Percentiles rank a stretch among this genome's conserved stretches.
Conservation (phyloP, 139 green algal species). For the Yamagishiella unicocca region DNA sequence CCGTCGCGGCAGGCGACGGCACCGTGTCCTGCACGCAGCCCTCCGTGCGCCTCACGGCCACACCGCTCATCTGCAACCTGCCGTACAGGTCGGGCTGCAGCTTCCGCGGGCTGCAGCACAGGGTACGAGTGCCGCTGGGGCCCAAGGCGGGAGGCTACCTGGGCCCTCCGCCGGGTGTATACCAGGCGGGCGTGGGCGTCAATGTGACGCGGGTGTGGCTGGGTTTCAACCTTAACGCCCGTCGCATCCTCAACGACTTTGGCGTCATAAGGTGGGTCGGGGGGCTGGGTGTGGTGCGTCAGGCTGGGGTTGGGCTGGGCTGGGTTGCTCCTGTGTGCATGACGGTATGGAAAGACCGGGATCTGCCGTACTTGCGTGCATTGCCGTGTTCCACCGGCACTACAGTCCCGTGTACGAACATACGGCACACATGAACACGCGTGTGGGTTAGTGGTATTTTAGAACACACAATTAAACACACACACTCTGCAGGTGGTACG, state of each 20-base stretch:
- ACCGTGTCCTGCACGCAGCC: constrained; percentile 30
- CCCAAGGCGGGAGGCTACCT: constrained; percentile 29
- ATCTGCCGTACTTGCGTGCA: no score
- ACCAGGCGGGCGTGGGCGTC: constrained; percentile 35
- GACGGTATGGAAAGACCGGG: no score
- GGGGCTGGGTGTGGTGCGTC: neutral
- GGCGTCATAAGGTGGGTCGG: constrained; percentile 24
- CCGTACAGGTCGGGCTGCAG: constrained; percentile 24
- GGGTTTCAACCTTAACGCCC: constrained; percentile 42
- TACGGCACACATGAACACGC: no score
- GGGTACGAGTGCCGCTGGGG: constrained; percentile 23
- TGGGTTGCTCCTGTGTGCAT: no score
- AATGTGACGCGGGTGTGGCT: constrained; percentile 52
- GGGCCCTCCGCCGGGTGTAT: constrained; percentile 6
- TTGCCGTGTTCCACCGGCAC: no score
- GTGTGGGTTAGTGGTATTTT: no score
- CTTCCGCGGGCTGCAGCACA: neutral
- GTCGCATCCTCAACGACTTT: constrained; percentile 43
- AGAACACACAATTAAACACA: no score
- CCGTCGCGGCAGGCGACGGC: neutral
- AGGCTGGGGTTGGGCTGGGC: no score
- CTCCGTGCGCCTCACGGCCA: neutral
- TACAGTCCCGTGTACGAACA: no score
- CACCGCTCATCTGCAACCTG: constrained; percentile 37
- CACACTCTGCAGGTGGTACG: constrained; percentile 36